phyloP scores from a whole-genome alignment of 179 eudicot species.

The Amaranthus tricolor region DNA sequence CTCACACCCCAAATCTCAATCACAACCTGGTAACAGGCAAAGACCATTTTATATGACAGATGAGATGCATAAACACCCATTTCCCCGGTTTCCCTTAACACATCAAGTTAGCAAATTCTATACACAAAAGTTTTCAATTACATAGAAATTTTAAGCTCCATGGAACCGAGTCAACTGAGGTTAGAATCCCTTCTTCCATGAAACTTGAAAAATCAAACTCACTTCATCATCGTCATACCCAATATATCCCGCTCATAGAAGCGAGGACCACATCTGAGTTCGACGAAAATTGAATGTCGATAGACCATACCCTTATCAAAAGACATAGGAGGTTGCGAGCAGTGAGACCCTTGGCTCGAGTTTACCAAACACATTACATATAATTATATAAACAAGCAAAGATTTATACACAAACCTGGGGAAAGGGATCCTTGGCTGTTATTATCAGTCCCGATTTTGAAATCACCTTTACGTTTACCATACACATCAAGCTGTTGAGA shows the following conservation, averaged over 20 bases:
- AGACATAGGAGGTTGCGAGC: background rate
- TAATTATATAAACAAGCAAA: background rate
- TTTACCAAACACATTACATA: background rate
- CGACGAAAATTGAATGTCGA: too few species aligned
- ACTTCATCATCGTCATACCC: too few species aligned
- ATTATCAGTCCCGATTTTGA: conserved; percentile 23
- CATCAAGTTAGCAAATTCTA: background rate
- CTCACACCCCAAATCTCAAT: background rate
- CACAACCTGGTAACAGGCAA: background rate
- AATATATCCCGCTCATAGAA: too few species aligned
- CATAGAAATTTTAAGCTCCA: background rate
- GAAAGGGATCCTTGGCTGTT: conserved; percentile 19
- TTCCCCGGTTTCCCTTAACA: too few species aligned
- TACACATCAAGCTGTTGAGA: conserved; percentile 28
- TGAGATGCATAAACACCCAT: too few species aligned
- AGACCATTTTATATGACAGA: too few species aligned
- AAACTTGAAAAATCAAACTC: background rate
- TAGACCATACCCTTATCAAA: too few species aligned
- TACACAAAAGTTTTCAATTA: background rate
- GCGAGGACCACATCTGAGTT: too few species aligned
- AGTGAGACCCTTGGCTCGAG: background rate
- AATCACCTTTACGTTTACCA: conserved; percentile 24
- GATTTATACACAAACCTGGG: conserved; percentile 47
- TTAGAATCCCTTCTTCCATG: background rate
- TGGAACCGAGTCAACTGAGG: background rate